These are phyloP conservation scores for Pythium aquatile DNA, from an alignment of 352 stramenopile genomes.

Conservation along the genomic window DNA sequence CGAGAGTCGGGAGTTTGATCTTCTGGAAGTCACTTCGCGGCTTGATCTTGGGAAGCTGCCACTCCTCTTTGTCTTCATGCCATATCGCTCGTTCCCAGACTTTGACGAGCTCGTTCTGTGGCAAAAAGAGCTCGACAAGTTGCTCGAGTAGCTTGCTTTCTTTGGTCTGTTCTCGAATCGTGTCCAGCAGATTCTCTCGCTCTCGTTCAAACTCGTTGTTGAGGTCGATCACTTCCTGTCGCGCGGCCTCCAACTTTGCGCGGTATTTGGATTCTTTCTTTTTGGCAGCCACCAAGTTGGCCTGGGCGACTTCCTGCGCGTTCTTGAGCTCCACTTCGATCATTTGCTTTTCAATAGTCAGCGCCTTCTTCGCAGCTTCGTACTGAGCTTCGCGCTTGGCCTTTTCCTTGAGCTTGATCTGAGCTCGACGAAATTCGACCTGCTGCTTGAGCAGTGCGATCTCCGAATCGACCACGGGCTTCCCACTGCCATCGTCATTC, in stretches of 20 bases:
- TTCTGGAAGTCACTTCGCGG: constrained; percentile 79
- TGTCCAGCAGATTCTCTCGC: constrained; percentile 82
- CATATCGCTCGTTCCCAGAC: constrained; percentile 87
- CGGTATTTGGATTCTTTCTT: constrained; percentile 73
- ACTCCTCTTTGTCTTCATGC: constrained; percentile 79
- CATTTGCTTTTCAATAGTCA: constrained; percentile 71
- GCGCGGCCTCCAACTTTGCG: constrained; percentile 67
- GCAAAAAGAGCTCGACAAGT: constrained; percentile 82
- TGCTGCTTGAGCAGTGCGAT: constrained; percentile 76
- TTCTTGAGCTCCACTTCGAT: constrained; percentile 74
- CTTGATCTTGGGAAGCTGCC: constrained; percentile 72
- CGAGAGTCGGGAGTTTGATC: constrained; percentile 65
- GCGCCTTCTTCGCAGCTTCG: constrained; percentile 48
- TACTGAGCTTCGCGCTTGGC: constrained; percentile 66
- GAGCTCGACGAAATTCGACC: constrained; percentile 71
- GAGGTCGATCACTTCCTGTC: constrained; percentile 83
- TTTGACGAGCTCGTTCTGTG: constrained; percentile 83
- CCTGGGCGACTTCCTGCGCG: constrained; percentile 63
- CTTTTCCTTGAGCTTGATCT: constrained; percentile 81
- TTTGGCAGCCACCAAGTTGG: constrained; percentile 44
- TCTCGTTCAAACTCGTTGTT: constrained; percentile 85
- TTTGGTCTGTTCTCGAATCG: constrained; percentile 87
- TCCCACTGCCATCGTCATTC: constrained; percentile 10
- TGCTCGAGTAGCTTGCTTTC: constrained; percentile 88
- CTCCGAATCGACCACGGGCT: constrained; percentile 49